A percentile compares a stretch with the other conserved stretches of the same genome.
These are phyloP conservation scores for Zelonia costaricensis DNA, from an alignment of 208 protist genomes.

Conservation along the genomic window DNA sequence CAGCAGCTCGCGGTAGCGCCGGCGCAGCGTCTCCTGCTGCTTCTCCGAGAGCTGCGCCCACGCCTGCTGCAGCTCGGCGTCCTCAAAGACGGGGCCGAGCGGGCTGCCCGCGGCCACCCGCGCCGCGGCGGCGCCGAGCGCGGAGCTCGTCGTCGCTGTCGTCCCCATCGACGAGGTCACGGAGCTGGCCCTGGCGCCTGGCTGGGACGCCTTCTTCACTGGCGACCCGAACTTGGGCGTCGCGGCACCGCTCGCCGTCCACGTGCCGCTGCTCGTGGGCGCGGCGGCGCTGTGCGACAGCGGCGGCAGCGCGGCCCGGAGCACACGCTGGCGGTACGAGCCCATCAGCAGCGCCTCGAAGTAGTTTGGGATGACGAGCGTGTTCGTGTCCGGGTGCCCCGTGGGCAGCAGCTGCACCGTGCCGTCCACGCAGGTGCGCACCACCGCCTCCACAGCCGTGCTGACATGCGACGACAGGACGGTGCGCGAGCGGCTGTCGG, in stretches of 20 bases:
- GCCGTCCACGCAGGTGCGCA: conserved; percentile 19
- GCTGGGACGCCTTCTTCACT: too few species aligned
- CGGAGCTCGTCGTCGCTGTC: too few species aligned
- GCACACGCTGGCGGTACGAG: conserved; percentile 12
- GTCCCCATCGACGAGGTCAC: too few species aligned
- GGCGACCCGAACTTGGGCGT: too few species aligned
- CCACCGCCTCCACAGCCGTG: not conserved
- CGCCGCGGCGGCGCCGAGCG: not conserved
- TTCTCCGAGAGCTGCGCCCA: conserved; percentile 6
- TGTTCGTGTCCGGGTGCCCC: conserved; percentile 21
- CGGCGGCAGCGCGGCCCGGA: conserved; percentile 9
- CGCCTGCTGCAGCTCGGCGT: conserved; percentile 17
- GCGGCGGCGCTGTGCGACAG: not conserved
- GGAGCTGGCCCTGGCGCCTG: too few species aligned
- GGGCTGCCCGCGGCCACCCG: too few species aligned
- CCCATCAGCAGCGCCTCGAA: conserved; percentile 40
- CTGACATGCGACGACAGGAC: not conserved
- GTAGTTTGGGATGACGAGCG: conserved; percentile 48
- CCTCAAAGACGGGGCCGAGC: not conserved
- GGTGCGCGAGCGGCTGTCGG: not conserved
- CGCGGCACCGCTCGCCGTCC: not conserved
- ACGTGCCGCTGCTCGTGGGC: not conserved
- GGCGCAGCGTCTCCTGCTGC: conserved; percentile 23
- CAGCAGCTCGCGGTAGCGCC: conserved; percentile 22
- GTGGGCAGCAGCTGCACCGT: conserved; percentile 33